Conservation (phyloP, 2,329 filamentous ascomycete species). For the Zymoseptoria pseudotritici region DNA sequence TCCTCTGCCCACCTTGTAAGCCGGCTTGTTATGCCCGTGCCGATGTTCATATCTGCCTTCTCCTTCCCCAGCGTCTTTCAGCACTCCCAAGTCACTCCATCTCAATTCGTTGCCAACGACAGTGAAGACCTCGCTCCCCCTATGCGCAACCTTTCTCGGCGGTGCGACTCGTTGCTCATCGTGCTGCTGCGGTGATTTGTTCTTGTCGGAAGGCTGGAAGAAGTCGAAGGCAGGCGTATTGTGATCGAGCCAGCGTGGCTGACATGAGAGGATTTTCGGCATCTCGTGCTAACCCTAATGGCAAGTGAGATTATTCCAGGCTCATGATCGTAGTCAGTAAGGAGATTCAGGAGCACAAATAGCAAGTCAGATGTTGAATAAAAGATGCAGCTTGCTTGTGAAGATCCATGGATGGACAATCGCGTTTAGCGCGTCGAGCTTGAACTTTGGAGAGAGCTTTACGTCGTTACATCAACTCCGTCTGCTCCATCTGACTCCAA, state of each 20-base stretch:
- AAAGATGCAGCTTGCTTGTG: not conserved
- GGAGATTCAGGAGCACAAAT: not conserved
- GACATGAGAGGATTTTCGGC: slow-evolving; percentile 80
- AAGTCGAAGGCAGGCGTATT: slow-evolving; percentile 70
- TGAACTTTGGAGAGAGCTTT: slow-evolving; percentile 3
- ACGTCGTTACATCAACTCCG: not conserved
- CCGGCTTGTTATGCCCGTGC: slow-evolving; percentile 1
- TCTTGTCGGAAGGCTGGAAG: slow-evolving; percentile 47
- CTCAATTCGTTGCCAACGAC: slow-evolving; percentile 83
- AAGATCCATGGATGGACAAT: not conserved
- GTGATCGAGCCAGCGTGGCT: slow-evolving; percentile 77
- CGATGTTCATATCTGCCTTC: not conserved
- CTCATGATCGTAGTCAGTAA: not conserved
- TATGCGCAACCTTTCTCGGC: slow-evolving; percentile 61
- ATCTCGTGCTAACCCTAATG: slow-evolving; percentile 43
- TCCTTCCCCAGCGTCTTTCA: slow-evolving; percentile 53
- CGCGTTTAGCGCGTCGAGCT: slow-evolving; percentile 7
- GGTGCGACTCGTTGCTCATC: slow-evolving; percentile 31
- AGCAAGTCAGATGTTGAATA: not conserved
- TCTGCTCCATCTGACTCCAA: not conserved
- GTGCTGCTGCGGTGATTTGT: slow-evolving; percentile 8
- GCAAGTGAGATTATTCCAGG: not conserved
- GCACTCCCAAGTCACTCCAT: slow-evolving; percentile 75
- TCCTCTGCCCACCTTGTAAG: slow-evolving; percentile 18
- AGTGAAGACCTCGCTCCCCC: slow-evolving; percentile 82